A percentile compares a stretch with the other conserved stretches of the same genome.
Evolutionary conservation across 805 yeast species (phyloP).

Genomic region (Suhomyces pyralidae): DNA sequence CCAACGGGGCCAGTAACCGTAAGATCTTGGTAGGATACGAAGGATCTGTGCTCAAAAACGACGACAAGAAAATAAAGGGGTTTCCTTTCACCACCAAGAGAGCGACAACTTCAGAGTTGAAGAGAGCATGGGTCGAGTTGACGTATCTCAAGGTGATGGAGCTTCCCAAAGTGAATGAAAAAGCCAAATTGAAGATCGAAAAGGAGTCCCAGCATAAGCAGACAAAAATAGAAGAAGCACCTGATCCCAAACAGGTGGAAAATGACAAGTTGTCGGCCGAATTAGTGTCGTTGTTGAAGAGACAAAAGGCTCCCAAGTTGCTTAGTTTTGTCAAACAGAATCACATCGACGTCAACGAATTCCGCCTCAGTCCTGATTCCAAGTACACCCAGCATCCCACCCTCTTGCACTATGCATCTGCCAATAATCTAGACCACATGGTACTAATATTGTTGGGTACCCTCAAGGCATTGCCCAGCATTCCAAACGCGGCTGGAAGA

Average conservation of each 20-base stretch:
- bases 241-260: conserved; percentile 25
- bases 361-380: conserved; percentile 51
- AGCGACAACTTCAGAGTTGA: conserved; percentile 79
- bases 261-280: conserved; percentile 56
- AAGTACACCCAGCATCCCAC: conserved; percentile 64
- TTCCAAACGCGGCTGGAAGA: conserved; percentile 50
- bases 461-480: conserved; percentile 68
- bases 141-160: conserved; percentile 55
- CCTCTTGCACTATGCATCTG: conserved; percentile 72
- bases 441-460: conserved; percentile 59
- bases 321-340: conserved; percentile 59
- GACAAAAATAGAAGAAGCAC: conserved; percentile 3
- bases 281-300: conserved; percentile 57
- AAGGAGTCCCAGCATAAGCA: conserved; percentile 2
- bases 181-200: conserved; percentile 15
- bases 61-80: conserved; percentile 60
- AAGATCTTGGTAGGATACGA: conserved; percentile 66
- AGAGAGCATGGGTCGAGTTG: conserved; percentile 78
- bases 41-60: conserved; percentile 47
- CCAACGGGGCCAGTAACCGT: conserved; percentile 69
- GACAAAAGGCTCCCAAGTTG: conserved; percentile 74
- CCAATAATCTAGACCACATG: conserved; percentile 64
- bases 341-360: conserved; percentile 47
- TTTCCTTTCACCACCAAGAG: conserved; percentile 90
- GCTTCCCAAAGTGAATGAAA: conserved; percentile 48